phyloP scores from a whole-genome alignment of 148 eudicot genomes.

The Limonium bicolor region DNA sequence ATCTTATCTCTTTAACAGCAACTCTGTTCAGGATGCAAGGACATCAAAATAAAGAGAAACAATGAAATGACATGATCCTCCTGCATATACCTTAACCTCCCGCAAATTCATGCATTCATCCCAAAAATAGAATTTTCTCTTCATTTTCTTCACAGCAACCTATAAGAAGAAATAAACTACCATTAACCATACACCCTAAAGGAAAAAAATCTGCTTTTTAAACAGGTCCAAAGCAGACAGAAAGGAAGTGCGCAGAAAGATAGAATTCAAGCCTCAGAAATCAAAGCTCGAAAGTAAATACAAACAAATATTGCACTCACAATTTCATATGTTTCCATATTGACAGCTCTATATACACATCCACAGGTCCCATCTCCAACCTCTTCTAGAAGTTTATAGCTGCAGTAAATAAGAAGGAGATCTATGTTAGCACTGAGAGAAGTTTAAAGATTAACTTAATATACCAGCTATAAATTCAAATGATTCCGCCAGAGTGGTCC shows the following conservation, averaged over 20 bases:
- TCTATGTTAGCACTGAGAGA: too few species aligned
- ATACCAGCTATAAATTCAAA: too few species aligned
- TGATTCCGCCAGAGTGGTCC: too few species aligned
- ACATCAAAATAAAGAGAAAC: too few species aligned
- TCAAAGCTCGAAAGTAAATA: not conserved
- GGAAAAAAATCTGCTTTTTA: too few species aligned
- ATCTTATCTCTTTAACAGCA: too few species aligned
- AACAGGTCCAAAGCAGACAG: too few species aligned
- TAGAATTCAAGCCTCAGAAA: not conserved
- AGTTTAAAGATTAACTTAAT: too few species aligned
- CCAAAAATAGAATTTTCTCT: constrained; percentile 81
- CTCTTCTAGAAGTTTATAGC: constrained; percentile 67
- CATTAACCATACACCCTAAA: not conserved
- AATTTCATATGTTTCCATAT: constrained; percentile 61
- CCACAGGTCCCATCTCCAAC: constrained; percentile 97
- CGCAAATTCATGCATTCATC: constrained; percentile 82
- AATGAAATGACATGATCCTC: not conserved
- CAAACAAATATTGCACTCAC: constrained; percentile 24
- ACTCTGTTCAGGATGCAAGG: too few species aligned
- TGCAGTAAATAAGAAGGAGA: constrained; percentile 14
- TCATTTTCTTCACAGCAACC: constrained; percentile 98
- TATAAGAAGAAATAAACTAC: constrained; percentile 11
- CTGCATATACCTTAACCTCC: constrained; percentile 88
- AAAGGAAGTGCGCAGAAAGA: too few species aligned
- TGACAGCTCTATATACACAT: constrained; percentile 82